Evolutionary conservation across 345 rosid species (phyloP), one percentile per base, ranked within the genome.

Genomic region (Murraya koenigii): DNA sequence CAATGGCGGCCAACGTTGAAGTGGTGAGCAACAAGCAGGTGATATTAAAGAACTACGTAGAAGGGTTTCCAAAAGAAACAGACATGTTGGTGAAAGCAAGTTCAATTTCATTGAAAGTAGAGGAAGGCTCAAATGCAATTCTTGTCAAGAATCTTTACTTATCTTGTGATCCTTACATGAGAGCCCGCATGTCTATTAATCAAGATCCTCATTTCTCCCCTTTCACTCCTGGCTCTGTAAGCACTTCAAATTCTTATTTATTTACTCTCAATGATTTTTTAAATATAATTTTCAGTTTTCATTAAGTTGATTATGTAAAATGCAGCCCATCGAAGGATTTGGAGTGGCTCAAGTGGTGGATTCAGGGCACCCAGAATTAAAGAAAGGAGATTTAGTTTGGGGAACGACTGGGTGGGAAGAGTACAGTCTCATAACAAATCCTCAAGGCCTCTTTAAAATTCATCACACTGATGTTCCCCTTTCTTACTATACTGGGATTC

Each of bases 331-430:
- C 22, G 79, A 14, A 22, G 92, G 90, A 32, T 74, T 65, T 72
- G 92, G 92, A 74, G 97, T 90, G 82, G 82, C 84, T 69, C 83
- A 86, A 72, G 86, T 93, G 38, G 33, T 90, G 85, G 90, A 88
- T 54, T 93, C 94, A 9, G 85, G 74, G 2, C 78, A 86, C 58
- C 84, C 86, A 0, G 86, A 83, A 13, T 87, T 84, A 88, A 78
- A 79, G 64, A 73, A 69, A 47, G 90, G 86, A 4, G 90, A 93
- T 74, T 77, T 89, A 30, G 84, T 89, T 44, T 87, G 89, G 92
- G 95, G 92, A 67, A 64, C 55, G 2, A 87, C 90, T 39, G 85
- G 86, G 2, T 93, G 92, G 97, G 97, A 93, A 70, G 92, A 93
- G 84, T 89, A 91, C 17, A 83, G 85, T 39, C 44, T 39, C 44